Base-by-base conservation (phyloP, 2,329 filamentous ascomycete species). In the Leptographium procerum region DNA sequence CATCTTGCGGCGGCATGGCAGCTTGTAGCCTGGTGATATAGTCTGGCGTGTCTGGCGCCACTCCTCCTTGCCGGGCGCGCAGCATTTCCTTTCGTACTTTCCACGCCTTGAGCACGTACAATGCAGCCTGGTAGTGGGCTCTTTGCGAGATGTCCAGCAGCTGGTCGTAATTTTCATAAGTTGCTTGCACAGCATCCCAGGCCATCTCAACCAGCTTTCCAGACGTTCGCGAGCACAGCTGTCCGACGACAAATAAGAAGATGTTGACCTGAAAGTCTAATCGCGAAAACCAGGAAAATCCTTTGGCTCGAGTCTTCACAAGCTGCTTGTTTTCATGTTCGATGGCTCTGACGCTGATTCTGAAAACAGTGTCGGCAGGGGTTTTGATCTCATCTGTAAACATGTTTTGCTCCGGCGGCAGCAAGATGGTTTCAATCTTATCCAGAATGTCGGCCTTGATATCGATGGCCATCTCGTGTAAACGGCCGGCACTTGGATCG, bases 261-360 rank as follows among this genome's bases (percentile, higher is more conserved):
- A 83, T 69, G 58, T 82, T 81, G 53, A 78, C 68, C 64, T 83
- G 80, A 66, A 84, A 82, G 64, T 82, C 76, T 28, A 72, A 69
- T 60, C 75, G 74, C 65, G 76, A 71, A 62, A 78, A 82, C 81
- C 81, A 84, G 13, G 78, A 64, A 65, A 82, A 84, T 1, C 77
- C 77, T 0, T 70, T 72, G 28, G 73, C 69, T 22, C 70, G 68
- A 62, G 76, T 70, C 2, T 71, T 65, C 29, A 72, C 66, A 62
- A 79, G 79, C 14, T 76, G 69, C 10, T 69, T 69, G 11, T 76
- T 66, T 57, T 75, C 75, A 61, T 79, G 73, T 63, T 81, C 77
- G 22, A 75, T 71, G 31, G 75, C 70, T 48, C 74, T 71, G 26
- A 84, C 64, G 1, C 80, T 72, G 16, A 83, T 70, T 64, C 78